Conservation (phyloP, 176 grass and related monocot species). For the Oryza glaberrima region DNA sequence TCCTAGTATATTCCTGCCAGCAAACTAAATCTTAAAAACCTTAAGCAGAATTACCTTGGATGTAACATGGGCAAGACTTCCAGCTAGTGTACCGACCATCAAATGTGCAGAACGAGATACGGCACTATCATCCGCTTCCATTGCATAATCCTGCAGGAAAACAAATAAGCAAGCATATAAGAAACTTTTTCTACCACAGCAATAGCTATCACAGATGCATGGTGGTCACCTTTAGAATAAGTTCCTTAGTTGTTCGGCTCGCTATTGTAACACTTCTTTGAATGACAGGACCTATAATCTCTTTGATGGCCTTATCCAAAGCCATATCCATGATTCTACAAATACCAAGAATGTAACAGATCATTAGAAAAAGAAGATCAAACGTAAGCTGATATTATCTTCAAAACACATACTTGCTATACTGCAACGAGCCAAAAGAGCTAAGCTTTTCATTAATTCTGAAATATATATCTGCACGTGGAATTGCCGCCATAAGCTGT, state of each 20-base stretch:
- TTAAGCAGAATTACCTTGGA: slow-evolving; percentile 71
- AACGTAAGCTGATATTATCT: slow-evolving; percentile 14
- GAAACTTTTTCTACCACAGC: slow-evolving; percentile 1
- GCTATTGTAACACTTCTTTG: slow-evolving; percentile 98
- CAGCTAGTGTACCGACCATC: slow-evolving; percentile 96
- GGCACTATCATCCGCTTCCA: slow-evolving; percentile 79
- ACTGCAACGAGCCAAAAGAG: slow-evolving; percentile 80
- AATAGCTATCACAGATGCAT: not conserved
- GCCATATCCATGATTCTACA: slow-evolving; percentile 88
- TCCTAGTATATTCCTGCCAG: slow-evolving; percentile 19
- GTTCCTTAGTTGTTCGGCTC: slow-evolving; percentile 93
- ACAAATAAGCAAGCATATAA: slow-evolving; percentile 29
- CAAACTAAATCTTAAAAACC: not conserved
- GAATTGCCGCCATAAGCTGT: slow-evolving; percentile 90
- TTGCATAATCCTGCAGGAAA: slow-evolving; percentile 75
- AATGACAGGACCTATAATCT: slow-evolving; percentile 95
- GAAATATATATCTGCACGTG: slow-evolving; percentile 78
- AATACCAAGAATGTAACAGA: slow-evolving; percentile 23
- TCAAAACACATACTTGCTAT: slow-evolving; percentile 63
- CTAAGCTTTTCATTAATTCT: slow-evolving; percentile 93
- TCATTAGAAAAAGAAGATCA: slow-evolving; percentile 26
- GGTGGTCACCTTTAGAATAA: slow-evolving; percentile 76
- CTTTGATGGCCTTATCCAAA: slow-evolving; percentile 91
- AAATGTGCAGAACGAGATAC: slow-evolving; percentile 82
- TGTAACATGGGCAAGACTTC: slow-evolving; percentile 98